Evolutionary conservation across 768 basidiomycete species (phyloP).

Genomic region (Pisolithus orientalis): DNA sequence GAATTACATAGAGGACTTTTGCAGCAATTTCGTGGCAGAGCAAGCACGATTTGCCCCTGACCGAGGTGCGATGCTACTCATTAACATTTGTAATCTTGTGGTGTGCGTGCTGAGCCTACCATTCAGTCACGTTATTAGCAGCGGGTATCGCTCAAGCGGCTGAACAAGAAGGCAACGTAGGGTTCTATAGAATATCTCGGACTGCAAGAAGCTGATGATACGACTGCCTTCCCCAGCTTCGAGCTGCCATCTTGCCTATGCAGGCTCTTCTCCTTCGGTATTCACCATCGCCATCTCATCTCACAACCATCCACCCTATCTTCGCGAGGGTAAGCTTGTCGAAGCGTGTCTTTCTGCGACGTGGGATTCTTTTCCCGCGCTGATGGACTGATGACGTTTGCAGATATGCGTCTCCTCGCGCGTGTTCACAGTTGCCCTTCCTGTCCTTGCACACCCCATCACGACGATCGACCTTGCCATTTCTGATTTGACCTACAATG

Average conservation of each 20-base stretch:
- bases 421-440: conserved; percentile 51
- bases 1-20: conserved; percentile 49
- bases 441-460: conserved; percentile 58
- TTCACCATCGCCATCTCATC: conserved; percentile 45
- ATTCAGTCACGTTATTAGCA: conserved; percentile 58
- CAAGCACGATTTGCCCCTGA: conserved; percentile 66
- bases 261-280: conserved; percentile 57
- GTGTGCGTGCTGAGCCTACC: conserved; percentile 3
- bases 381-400: too few relatives aligned
- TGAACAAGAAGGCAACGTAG: conserved; percentile 43
- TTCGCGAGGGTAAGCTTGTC: conserved; percentile 50
- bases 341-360: neutral
- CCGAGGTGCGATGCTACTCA: conserved; percentile 38
- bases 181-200: conserved; percentile 15
- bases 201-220: conserved; percentile 1
- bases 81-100: neutral
- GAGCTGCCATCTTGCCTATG: conserved; percentile 52
- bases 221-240: conserved; percentile 28
- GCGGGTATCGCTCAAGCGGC: conserved; percentile 54
- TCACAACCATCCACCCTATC: conserved; percentile 66
- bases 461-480: conserved; percentile 52
- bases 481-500: conserved; percentile 69
- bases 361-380: neutral
- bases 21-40: conserved; percentile 51
- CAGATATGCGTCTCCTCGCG: conserved; percentile 54